phyloP scores from a whole-genome alignment of 176 grass and related monocot species.

The Bonia amplexicaulis region DNA sequence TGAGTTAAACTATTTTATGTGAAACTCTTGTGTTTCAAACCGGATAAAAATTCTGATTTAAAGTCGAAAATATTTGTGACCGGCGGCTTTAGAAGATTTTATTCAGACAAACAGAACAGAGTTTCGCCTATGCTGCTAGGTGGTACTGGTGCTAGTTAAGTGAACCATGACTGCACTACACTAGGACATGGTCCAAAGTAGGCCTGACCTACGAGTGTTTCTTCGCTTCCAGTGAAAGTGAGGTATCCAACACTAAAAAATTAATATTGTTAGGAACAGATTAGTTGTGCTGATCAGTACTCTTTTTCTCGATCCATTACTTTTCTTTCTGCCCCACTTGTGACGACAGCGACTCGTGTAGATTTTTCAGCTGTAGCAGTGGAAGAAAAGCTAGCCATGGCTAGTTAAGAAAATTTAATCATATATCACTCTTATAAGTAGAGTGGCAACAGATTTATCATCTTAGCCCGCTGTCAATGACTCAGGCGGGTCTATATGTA shows the following conservation, averaged over 20 bases:
- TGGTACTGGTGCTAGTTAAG: neutral
- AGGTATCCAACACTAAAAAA: neutral
- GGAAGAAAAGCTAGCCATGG: neutral
- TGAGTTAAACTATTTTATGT: neutral
- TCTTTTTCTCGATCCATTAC: neutral
- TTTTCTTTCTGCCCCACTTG: neutral
- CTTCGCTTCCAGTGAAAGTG: conserved; percentile 25
- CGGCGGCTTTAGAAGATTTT: neutral
- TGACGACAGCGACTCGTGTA: neutral
- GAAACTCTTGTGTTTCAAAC: neutral
- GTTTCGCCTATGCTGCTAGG: neutral
- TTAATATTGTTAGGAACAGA: conserved; percentile 6
- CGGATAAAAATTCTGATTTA: no score
- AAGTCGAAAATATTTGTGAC: neutral
- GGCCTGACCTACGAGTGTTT: neutral
- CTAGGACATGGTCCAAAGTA: neutral
- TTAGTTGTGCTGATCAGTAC: neutral
- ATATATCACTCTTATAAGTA: no score
- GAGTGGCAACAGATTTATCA: no score
- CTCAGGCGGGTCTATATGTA: no score
- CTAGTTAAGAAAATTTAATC: no score
- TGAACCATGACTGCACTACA: conserved; percentile 7
- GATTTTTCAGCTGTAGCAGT: neutral
- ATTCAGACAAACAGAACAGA: neutral
- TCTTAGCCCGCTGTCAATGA: no score